Percentiles rank a stretch among this genome's conserved stretches.
Evolutionary conservation across 2,329 filamentous ascomycete genomes (phyloP).

Genomic region (Aureobasidium namibiae): DNA sequence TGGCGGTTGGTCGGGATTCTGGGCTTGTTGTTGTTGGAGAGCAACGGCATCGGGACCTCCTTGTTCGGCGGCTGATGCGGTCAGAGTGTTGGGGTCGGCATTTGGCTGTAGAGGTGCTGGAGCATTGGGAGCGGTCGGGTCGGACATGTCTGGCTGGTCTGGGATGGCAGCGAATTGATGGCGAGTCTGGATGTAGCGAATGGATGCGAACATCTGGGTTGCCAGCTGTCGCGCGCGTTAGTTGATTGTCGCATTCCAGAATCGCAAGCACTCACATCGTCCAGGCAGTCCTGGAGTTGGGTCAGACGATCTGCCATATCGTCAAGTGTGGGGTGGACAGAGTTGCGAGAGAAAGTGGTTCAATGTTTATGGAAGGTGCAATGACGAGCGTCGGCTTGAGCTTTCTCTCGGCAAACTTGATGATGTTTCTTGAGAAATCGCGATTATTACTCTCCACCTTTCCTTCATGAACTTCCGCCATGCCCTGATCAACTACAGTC

Average conservation of each 20-base stretch:
- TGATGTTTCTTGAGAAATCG: constrained; percentile 1
- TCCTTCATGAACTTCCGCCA: constrained; percentile 6
- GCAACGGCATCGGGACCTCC: constrained; percentile 15
- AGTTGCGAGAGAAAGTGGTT: neutral
- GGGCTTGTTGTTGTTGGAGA: constrained; percentile 7
- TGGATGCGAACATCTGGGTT: constrained; percentile 39
- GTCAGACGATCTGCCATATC: constrained; percentile 68
- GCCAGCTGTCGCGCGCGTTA: constrained; percentile 30
- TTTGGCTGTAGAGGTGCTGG: constrained; percentile 10
- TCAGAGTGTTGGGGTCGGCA: neutral
- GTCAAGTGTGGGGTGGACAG: neutral
- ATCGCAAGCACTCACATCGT: constrained; percentile 50
- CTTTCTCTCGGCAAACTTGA: neutral
- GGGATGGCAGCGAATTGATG: constrained; percentile 35
- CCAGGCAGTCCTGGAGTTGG: constrained; percentile 76
- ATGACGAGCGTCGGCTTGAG: neutral
- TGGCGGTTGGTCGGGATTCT: constrained; percentile 32
- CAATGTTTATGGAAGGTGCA: neutral
- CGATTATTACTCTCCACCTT: neutral
- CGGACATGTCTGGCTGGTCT: constrained; percentile 31
- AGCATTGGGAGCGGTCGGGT: constrained; percentile 5
- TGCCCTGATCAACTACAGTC: neutral
- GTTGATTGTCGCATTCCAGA: neutral
- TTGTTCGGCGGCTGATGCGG: neutral
- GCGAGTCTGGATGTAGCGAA: constrained; percentile 36